phyloP scores from a whole-genome alignment of 2,329 filamentous ascomycete genomes.

The Salinomyces thailandicus region DNA sequence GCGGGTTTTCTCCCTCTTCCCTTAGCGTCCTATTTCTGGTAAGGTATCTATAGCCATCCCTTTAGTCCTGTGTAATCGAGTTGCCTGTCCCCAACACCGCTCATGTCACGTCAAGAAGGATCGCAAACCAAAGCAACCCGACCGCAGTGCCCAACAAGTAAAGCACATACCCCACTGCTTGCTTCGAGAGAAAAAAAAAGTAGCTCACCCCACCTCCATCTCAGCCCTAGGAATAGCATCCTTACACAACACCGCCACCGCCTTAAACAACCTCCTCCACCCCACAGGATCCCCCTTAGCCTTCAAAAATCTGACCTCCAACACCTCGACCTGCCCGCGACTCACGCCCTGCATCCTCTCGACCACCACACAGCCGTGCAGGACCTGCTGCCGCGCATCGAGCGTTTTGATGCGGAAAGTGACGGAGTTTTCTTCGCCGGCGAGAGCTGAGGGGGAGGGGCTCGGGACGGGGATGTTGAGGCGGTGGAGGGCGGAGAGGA shows the following conservation, averaged over 20 bases:
- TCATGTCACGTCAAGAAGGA: too few species aligned
- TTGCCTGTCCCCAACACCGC: too few species aligned
- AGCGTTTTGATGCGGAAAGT: slow-evolving; percentile 61
- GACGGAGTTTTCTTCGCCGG: slow-evolving; percentile 36
- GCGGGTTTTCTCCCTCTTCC: too few species aligned
- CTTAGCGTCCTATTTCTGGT: too few species aligned
- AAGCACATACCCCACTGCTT: too few species aligned
- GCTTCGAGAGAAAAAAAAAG: too few species aligned
- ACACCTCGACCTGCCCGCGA: slow-evolving; percentile 43
- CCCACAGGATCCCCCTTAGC: slow-evolving; percentile 91
- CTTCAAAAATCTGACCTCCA: slow-evolving; percentile 88
- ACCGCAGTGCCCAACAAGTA: too few species aligned
- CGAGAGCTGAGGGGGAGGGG: slow-evolving; percentile 20
- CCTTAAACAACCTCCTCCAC: slow-evolving; percentile 96
- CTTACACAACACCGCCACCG: slow-evolving; percentile 76
- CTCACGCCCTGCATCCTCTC: slow-evolving; percentile 49
- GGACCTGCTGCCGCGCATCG: slow-evolving; percentile 59
- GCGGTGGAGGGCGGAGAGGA: slow-evolving; percentile 71
- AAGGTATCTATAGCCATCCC: too few species aligned
- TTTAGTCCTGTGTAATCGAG: too few species aligned
- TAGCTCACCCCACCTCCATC: slow-evolving; percentile 1
- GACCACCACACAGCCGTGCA: slow-evolving; percentile 66
- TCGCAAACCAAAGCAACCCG: neutral
- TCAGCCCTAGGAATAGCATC: slow-evolving; percentile 52
- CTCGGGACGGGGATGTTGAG: slow-evolving; percentile 66